Conservation (phyloP, 176 grass and related monocot genomes). For the Paspalum vaginatum region DNA sequence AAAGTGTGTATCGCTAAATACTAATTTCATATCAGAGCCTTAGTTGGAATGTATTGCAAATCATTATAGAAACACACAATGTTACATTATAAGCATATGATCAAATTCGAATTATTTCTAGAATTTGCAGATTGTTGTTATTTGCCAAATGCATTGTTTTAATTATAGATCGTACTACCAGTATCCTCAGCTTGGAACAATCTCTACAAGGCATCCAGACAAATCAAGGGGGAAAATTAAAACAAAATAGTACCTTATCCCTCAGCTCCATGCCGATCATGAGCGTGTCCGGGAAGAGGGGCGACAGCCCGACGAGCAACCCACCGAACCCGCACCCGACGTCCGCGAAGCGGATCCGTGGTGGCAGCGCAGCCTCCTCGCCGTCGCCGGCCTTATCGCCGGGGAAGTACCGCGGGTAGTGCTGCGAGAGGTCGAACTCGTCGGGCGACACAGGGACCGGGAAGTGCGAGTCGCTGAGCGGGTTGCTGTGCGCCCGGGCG, state of each 20-base stretch:
- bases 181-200: background rate
- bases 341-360: conserved; percentile 69
- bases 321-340: conserved; percentile 81
- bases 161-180: background rate
- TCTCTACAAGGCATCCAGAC: background rate
- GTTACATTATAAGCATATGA: background rate
- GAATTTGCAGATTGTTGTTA: background rate
- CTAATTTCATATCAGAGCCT: background rate
- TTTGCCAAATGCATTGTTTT: background rate
- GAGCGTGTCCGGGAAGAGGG: conserved; percentile 74
- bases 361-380: background rate
- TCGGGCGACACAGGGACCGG: conserved; percentile 70
- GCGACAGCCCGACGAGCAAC: conserved; percentile 73
- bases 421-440: conserved; percentile 64
- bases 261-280: conserved; percentile 98
- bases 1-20: background rate
- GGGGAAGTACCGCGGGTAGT: conserved; percentile 73
- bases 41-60: background rate
- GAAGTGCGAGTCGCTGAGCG: conserved; percentile 96
- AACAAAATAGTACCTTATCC: conserved; percentile 61
- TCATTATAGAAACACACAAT: background rate
- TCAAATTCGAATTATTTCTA: background rate
- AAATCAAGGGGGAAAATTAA: background rate
- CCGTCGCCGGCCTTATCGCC: background rate
- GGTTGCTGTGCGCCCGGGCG: conserved; percentile 86